phyloP scores from a whole-genome alignment of 164 flowering plant species.

The Protea cynaroides region DNA sequence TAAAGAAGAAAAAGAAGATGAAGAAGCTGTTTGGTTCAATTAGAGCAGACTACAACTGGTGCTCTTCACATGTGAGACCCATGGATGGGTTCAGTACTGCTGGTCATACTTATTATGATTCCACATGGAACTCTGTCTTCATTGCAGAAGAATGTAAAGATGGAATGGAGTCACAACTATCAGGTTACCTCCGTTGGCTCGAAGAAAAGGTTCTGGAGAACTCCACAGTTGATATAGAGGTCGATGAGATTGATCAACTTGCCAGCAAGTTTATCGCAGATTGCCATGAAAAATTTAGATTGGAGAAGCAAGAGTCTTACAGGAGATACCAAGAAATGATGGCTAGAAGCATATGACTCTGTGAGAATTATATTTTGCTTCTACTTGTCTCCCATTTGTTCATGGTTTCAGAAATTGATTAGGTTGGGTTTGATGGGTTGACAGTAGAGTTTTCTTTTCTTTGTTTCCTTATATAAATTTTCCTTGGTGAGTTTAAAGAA shows the following conservation, averaged over 20 bases:
- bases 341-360: conserved; percentile 65
- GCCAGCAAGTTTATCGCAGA: conserved; percentile 86
- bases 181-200: conserved; percentile 70
- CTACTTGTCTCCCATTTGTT: too few relatives aligned
- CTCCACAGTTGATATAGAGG: conserved; percentile 12
- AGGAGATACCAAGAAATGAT: conserved; percentile 91
- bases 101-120: conserved; percentile 42
- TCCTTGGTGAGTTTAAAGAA: conserved; percentile 4
- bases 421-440: not conserved
- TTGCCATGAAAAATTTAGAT: conserved; percentile 82
- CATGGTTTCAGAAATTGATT: not conserved
- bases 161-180: conserved; percentile 31
- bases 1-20: not conserved
- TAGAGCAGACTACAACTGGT: conserved; percentile 78
- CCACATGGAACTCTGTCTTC: conserved; percentile 49
- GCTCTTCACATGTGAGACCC: conserved; percentile 60
- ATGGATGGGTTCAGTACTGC: conserved; percentile 17
- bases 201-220: conserved; percentile 41
- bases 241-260: conserved; percentile 68
- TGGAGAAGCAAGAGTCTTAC: conserved; percentile 95
- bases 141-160: conserved; percentile 17
- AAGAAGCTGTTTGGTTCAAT: conserved; percentile 52
- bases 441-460: conserved; percentile 8
- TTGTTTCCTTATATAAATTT: not conserved
- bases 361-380: too few relatives aligned